Conservation (phyloP, 1,284 basidiomycete genomes). For the Malassezia sp. region DNA sequence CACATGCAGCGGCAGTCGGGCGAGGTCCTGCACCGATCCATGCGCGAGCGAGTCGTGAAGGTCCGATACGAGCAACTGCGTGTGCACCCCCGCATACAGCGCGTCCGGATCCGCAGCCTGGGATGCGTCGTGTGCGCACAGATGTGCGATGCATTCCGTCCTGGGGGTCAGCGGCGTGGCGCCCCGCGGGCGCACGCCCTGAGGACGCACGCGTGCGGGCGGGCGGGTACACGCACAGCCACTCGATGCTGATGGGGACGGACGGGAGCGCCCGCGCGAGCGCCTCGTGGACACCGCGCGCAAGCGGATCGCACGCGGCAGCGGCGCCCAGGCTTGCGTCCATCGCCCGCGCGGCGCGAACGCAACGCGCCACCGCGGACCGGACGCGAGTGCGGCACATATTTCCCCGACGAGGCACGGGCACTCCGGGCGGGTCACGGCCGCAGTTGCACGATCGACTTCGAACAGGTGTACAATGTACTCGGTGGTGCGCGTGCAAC, state of each 20-base stretch:
- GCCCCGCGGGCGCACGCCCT: too few relatives aligned
- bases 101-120: neutral
- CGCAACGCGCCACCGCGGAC: neutral
- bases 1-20: neutral
- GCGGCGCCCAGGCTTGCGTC: neutral
- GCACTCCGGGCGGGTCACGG: too few relatives aligned
- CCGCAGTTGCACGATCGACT: too few relatives aligned
- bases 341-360: neutral
- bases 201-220: too few relatives aligned
- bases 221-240: constrained; percentile 15
- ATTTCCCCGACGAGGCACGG: constrained; percentile 7
- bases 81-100: constrained; percentile 1
- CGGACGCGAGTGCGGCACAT: constrained; percentile 2
- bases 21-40: neutral
- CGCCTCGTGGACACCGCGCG: neutral
- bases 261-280: neutral
- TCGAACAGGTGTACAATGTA: constrained; percentile 2
- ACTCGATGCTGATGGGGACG: constrained; percentile 8
- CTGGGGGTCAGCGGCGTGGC: constrained; percentile 1
- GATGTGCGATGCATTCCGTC: constrained; percentile 8
- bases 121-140: neutral
- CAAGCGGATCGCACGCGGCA: too few relatives aligned
- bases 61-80: constrained; percentile 11
- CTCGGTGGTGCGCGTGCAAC: constrained; percentile 6
- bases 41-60: constrained; percentile 9